Evolutionary conservation across 768 basidiomycete genomes (phyloP).

Genomic region (Collybia mongolica): DNA sequence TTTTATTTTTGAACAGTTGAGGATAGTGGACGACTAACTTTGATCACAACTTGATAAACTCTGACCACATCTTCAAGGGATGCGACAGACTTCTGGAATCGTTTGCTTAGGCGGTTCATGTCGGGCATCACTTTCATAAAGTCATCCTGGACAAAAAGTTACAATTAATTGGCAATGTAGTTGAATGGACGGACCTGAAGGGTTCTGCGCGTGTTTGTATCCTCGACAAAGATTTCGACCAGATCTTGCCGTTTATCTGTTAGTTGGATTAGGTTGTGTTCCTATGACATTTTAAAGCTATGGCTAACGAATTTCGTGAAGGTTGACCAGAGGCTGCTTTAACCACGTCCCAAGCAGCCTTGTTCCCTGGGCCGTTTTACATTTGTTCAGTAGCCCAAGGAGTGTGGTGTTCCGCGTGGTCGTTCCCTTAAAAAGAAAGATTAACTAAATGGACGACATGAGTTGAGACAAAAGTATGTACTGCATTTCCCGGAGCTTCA

Average conservation of each 20-base stretch:
- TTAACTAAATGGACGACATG: background rate
- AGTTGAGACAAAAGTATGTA: slow-evolving; percentile 20
- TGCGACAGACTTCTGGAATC: slow-evolving; percentile 82
- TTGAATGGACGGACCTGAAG: slow-evolving; percentile 57
- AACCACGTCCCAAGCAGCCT: slow-evolving; percentile 88
- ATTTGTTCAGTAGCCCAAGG: slow-evolving; percentile 88
- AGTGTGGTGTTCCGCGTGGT: slow-evolving; percentile 82
- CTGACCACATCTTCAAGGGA: slow-evolving; percentile 94
- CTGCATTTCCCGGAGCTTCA: slow-evolving; percentile 62
- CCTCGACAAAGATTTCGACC: slow-evolving; percentile 84
- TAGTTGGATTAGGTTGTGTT: background rate
- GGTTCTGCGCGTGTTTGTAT: slow-evolving; percentile 64
- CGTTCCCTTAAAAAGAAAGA: slow-evolving; percentile 38
- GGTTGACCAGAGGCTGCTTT: slow-evolving; percentile 92
- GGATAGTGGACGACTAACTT: slow-evolving; percentile 41
- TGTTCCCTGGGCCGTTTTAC: slow-evolving; percentile 94
- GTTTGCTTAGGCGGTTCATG: slow-evolving; percentile 86
- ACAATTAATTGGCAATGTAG: background rate
- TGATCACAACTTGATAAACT: slow-evolving; percentile 89
- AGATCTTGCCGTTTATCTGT: slow-evolving; percentile 83
- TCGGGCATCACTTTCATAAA: slow-evolving; percentile 92
- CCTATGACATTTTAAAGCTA: background rate
- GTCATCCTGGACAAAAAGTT: slow-evolving; percentile 57
- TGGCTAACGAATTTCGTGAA: slow-evolving; percentile 80
- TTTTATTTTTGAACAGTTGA: background rate